Percentiles rank a stretch among this genome's conserved stretches.
phyloP scores from a whole-genome alignment of 352 stramenopile genomes.

The Pythium phragmiticola region DNA sequence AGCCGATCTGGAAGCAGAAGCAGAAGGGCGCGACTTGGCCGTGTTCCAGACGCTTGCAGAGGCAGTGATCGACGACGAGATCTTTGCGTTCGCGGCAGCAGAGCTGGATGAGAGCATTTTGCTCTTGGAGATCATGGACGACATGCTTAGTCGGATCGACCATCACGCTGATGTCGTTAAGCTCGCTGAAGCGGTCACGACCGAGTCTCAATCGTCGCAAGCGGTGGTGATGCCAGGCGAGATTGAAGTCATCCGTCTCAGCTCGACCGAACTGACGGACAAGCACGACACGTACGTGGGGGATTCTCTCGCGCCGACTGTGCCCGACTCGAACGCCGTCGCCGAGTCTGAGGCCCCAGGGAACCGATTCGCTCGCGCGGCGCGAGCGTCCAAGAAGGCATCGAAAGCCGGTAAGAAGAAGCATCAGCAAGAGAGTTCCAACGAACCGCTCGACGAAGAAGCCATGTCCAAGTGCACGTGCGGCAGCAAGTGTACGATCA shows the following conservation, averaged over 20 bases:
- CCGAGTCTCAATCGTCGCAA: neutral
- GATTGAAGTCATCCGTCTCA: conserved; percentile 17
- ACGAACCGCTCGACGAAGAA: conserved; percentile 53
- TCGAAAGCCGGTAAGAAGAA: conserved; percentile 23
- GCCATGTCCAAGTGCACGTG: conserved; percentile 71
- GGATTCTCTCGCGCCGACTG: conserved; percentile 25
- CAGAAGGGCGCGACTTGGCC: conserved; percentile 2
- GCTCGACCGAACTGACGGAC: conserved; percentile 32
- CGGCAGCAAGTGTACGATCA: conserved; percentile 55
- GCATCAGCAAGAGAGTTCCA: conserved; percentile 18
- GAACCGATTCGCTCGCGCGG: conserved; percentile 9
- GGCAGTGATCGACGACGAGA: neutral
- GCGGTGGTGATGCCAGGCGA: neutral
- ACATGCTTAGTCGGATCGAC: conserved; percentile 16
- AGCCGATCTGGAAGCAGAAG: neutral
- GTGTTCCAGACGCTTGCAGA: neutral
- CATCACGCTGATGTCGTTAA: neutral
- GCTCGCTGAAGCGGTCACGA: neutral
- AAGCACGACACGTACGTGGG: conserved; percentile 33
- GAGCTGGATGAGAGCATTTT: conserved; percentile 20
- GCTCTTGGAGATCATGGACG: conserved; percentile 21
- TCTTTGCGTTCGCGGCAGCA: conserved; percentile 1
- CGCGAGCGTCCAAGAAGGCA: conserved; percentile 23
- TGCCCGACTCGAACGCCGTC: conserved; percentile 10
- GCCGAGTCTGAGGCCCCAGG: neutral